phyloP scores from a whole-genome alignment of 139 green algal genomes.

The Chlamydomonas incerta region DNA sequence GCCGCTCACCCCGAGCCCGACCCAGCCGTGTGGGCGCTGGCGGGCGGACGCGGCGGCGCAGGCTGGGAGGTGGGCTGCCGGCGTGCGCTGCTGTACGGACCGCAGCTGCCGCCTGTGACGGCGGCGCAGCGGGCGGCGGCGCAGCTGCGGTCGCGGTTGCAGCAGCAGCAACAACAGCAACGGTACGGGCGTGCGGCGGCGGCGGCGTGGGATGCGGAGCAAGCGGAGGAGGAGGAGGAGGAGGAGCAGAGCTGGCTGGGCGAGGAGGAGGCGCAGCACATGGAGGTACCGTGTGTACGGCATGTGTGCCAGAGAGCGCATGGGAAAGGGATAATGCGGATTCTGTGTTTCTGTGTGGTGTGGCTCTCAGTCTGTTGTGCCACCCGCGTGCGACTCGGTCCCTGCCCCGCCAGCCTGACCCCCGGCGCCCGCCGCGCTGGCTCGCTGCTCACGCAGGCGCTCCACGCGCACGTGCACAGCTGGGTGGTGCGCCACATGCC shows the following conservation, averaged over 20 bases:
- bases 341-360: not conserved
- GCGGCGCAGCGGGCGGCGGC: not conserved
- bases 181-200: not conserved
- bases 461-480: constrained; percentile 4
- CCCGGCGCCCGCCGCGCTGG: not conserved
- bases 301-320: too few species aligned
- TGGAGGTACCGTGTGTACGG: constrained; percentile 6
- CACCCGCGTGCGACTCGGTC: not conserved
- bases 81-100: constrained; percentile 3
- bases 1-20: constrained; percentile 4
- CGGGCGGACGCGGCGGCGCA: not conserved
- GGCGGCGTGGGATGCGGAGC: not conserved
- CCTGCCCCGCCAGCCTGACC: not conserved
- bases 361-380: not conserved
- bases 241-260: constrained; percentile 13
- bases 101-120: not conserved
- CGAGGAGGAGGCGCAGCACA: constrained; percentile 17
- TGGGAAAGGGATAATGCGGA: too few species aligned
- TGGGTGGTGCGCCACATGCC: constrained; percentile 21
- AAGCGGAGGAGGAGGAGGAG: not conserved
- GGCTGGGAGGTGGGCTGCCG: not conserved
- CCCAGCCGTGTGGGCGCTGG: not conserved
- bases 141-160: not conserved
- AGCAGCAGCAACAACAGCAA: not conserved
- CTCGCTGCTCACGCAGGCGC: not conserved